phyloP scores from a whole-genome alignment of 2,329 filamentous ascomycete species.

The Penicillium digitatum region DNA sequence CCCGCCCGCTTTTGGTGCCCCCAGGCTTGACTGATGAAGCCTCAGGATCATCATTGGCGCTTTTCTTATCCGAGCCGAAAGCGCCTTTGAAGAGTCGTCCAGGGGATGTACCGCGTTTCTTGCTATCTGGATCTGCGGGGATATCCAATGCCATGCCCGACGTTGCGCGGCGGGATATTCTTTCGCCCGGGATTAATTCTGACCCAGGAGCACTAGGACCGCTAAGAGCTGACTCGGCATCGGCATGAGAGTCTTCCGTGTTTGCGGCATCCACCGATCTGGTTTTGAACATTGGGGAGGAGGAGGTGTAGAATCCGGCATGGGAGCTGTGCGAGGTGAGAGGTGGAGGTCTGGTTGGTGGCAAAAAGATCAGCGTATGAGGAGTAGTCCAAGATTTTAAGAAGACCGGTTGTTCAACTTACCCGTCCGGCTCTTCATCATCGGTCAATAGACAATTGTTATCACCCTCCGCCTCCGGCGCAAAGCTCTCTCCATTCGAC shows the following conservation, averaged over 20 bases:
- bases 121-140: conserved; percentile 35
- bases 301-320: conserved; percentile 64
- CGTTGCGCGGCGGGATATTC: conserved; percentile 24
- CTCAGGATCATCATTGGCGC: conserved; percentile 48
- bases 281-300: conserved; percentile 63
- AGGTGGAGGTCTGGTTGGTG: conserved; percentile 41
- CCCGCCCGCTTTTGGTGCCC: conserved; percentile 40
- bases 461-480: conserved; percentile 23
- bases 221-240: conserved; percentile 29
- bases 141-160: conserved; percentile 30
- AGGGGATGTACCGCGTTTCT: conserved; percentile 63
- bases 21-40: conserved; percentile 42
- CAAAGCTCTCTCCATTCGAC: conserved; percentile 22
- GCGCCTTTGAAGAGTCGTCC: conserved; percentile 68
- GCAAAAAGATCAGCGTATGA: conserved; percentile 6
- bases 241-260: conserved; percentile 27
- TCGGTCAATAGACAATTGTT: conserved; percentile 34
- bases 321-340: conserved; percentile 60
- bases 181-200: conserved; percentile 44
- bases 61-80: conserved; percentile 58
- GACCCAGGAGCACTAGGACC: conserved; percentile 32
- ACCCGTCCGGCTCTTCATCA: conserved; percentile 42
- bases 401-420: conserved; percentile 16
- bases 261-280: conserved; percentile 45
- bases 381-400: neutral